Evolutionary conservation across 306 rosid species (phyloP), one percentile per base, ranked within the genome.

Genomic region (Cucurbita ficifolia): DNA sequence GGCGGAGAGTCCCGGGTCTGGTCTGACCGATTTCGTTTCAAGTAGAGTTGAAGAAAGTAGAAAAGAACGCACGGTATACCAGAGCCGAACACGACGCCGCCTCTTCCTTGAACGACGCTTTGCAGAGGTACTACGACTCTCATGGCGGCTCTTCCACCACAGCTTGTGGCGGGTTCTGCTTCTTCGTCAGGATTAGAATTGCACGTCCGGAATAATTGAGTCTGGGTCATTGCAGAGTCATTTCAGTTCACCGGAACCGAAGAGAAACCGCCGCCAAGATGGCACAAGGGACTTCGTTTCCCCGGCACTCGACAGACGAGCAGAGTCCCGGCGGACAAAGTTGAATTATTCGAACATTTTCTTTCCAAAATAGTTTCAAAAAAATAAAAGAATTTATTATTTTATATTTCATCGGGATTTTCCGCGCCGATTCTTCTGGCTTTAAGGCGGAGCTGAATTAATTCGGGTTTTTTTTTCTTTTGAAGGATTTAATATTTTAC

Each of bases 41-140:
- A 79, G 79, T 77, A 94, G 38, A 94, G 88, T 53, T 91, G 99
- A 24, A 94, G 84, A 74, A 89, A 84, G 70, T 91, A 94, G 76
- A 89, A 94, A 56, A 94, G 95, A 5, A 90, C 99, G 63, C 99
- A 94, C 10, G 99, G 99, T 57, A 94, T 89, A 33, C 89, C 85
- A 0, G 99, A 91, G 82, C 99, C 99, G 73, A 80, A 83, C 17
- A 94, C 83, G 38, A 94, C 87, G 12, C 98, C 99, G 3, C 97
- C 96, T 45, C 86, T 77, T 40, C 99, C 99, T 79, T 94, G 97
- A 12, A 89, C 99, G 11, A 94, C 88, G 29, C 92, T 96, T 68
- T 91, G 96, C 19, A 94, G 82, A 64, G 99, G 99, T 29, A 94
- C 99, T 29, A 94, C 88, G 46, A 94, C 85, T 88, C 95, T 89